phyloP scores from a whole-genome alignment of 305 asterid genomes.

The Caryopteris hybrid region DNA sequence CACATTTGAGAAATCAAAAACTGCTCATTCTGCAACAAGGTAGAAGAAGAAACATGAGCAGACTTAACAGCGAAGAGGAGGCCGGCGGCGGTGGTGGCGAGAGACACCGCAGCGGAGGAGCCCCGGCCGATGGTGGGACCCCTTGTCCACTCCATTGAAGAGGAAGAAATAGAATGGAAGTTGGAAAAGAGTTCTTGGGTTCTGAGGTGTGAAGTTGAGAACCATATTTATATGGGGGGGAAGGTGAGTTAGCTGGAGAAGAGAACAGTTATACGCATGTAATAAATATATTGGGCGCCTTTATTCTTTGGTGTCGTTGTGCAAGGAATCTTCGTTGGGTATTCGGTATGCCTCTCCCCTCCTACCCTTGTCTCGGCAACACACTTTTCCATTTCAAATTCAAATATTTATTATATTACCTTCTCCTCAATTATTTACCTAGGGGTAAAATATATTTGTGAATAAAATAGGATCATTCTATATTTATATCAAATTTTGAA shows the following conservation, averaged over 20 bases:
- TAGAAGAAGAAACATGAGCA: constrained; percentile 28
- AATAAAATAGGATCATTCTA: no score
- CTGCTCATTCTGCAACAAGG: constrained; percentile 43
- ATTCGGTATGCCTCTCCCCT: constrained; percentile 22
- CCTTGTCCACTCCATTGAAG: constrained; percentile 71
- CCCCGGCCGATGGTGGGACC: constrained; percentile 77
- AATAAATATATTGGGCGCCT: constrained; percentile 23
- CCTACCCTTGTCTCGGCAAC: constrained; percentile 25
- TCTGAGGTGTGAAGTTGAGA: not conserved
- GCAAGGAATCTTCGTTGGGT: constrained; percentile 39
- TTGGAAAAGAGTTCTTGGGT: not conserved
- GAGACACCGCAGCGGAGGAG: constrained; percentile 62
- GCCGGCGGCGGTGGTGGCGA: constrained; percentile 51
- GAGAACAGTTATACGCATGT: not conserved
- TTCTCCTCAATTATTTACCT: no score
- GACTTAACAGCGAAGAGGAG: constrained; percentile 66
- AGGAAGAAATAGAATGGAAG: not conserved
- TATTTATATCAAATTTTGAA: no score
- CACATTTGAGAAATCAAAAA: constrained; percentile 44
- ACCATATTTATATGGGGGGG: constrained; percentile 19
- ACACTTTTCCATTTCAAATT: constrained; percentile 16
- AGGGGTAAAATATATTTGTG: no score
- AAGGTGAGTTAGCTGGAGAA: not conserved
- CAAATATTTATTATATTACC: no score
- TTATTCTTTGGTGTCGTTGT: constrained; percentile 35